Percentiles rank a stretch among this genome's conserved stretches.
phyloP scores from a whole-genome alignment of 257 asterid species.

The Fraxinus anomala region DNA sequence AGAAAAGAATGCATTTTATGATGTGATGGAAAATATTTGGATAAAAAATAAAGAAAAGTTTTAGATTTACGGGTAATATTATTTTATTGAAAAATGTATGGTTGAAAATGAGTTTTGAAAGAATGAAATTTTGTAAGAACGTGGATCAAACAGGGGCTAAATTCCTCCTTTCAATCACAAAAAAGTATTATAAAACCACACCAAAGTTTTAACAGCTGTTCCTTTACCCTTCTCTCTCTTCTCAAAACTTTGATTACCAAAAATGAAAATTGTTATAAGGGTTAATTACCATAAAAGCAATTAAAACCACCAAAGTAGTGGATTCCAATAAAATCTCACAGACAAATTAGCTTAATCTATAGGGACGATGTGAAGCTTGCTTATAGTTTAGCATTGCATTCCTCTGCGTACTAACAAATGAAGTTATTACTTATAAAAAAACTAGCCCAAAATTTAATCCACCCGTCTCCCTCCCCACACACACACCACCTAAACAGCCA shows the following conservation, averaged over 20 bases:
- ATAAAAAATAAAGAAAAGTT: too few species aligned
- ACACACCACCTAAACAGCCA: not conserved
- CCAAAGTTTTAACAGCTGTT: not conserved
- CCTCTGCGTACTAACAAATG: not conserved
- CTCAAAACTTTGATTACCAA: not conserved
- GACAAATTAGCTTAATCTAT: not conserved
- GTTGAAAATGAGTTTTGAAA: too few species aligned
- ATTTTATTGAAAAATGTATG: too few species aligned
- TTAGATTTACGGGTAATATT: too few species aligned
- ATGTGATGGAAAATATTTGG: too few species aligned
- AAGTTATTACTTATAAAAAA: not conserved
- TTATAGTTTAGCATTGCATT: not conserved
- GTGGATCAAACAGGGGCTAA: too few species aligned
- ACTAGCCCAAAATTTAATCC: not conserved
- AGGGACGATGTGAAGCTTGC: slow-evolving; percentile 2
- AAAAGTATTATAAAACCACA: not conserved
- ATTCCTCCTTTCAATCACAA: not conserved
- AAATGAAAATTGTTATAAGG: not conserved
- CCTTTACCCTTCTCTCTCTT: not conserved
- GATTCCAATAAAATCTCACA: not conserved
- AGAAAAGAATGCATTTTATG: too few species aligned
- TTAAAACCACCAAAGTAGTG: not conserved
- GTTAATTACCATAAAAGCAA: not conserved
- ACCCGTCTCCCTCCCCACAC: not conserved
- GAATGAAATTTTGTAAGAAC: too few species aligned